Evolutionary conservation across 2,329 filamentous ascomycete genomes (phyloP).

Genomic region (Xylaria arbuscula): DNA sequence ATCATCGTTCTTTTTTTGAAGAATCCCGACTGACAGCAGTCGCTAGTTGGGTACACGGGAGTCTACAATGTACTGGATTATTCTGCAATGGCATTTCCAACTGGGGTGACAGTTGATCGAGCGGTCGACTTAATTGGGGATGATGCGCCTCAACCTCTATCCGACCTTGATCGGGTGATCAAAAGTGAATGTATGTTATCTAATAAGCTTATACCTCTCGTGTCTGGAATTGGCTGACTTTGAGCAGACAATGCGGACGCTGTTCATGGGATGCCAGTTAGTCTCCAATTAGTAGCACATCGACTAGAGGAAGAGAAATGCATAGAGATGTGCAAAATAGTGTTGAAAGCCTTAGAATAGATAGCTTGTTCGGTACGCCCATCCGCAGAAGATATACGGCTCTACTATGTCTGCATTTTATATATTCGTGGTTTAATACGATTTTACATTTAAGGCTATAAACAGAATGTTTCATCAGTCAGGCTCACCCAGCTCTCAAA

Average conservation of each 20-base stretch:
- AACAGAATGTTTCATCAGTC: background rate
- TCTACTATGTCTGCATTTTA: background rate
- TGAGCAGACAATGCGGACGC: constrained; percentile 53
- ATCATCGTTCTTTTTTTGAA: background rate
- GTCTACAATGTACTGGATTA: constrained; percentile 64
- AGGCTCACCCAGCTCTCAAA: too few relatives aligned
- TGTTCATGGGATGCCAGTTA: constrained; percentile 58
- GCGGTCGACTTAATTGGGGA: constrained; percentile 51
- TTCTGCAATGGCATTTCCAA: constrained; percentile 60
- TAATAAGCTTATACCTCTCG: background rate
- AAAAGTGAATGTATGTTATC: constrained; percentile 56
- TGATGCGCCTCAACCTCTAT: constrained; percentile 50
- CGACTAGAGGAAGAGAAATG: constrained; percentile 51
- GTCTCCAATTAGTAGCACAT: constrained; percentile 56
- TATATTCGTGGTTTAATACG: too few relatives aligned
- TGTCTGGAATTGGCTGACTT: background rate
- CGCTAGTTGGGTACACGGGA: constrained; percentile 60
- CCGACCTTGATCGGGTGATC: constrained; percentile 53
- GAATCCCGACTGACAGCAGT: constrained; percentile 5
- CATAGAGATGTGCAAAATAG: constrained; percentile 48
- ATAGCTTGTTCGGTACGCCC: constrained; percentile 2
- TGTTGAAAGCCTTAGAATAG: constrained; percentile 44
- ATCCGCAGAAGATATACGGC: background rate
- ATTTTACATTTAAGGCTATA: background rate
- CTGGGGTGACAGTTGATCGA: constrained; percentile 56